These are phyloP conservation scores for Tilletia walkeri DNA, from an alignment of 1,284 basidiomycete genomes.

Conservation along the genomic window DNA sequence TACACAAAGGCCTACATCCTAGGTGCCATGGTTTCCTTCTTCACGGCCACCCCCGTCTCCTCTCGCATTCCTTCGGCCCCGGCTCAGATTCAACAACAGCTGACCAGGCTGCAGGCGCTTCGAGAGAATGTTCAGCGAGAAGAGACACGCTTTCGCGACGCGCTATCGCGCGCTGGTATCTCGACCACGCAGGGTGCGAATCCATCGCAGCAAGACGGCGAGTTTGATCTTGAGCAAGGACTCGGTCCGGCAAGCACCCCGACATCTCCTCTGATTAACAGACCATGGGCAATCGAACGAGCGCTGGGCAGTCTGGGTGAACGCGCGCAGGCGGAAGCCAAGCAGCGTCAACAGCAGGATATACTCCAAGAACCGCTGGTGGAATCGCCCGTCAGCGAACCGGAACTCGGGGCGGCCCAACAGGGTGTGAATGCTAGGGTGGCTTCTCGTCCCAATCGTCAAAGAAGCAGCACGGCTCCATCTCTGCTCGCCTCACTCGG, in stretches of 20 bases:
- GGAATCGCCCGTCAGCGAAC: neutral
- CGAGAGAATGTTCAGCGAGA: slow-evolving; percentile 19
- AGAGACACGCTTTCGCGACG: slow-evolving; percentile 4
- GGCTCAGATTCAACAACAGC: slow-evolving; percentile 15
- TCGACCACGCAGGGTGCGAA: slow-evolving; percentile 29
- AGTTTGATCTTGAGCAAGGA: slow-evolving; percentile 18
- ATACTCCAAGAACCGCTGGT: slow-evolving; percentile 6
- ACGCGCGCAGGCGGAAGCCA: slow-evolving; percentile 12
- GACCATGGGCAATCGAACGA: slow-evolving; percentile 14
- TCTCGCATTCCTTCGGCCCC: slow-evolving; percentile 30
- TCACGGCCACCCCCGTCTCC: slow-evolving; percentile 44
- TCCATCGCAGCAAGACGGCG: slow-evolving; percentile 23
- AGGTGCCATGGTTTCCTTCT: slow-evolving; percentile 47
- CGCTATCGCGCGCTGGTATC: slow-evolving; percentile 22
- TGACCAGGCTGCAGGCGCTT: slow-evolving; percentile 23
- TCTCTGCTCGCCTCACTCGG: too few species aligned
- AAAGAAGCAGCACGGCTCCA: neutral
- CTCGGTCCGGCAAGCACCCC: neutral
- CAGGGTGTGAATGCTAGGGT: neutral
- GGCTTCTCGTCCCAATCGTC: neutral
- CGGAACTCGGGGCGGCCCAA: neutral
- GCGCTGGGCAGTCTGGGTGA: slow-evolving; percentile 11
- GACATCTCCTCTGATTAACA: neutral
- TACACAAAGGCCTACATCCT: slow-evolving; percentile 51
- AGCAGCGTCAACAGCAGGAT: slow-evolving; percentile 2